Base-by-base conservation (phyloP, 1,139 yeast genomes). In the Diutina scorzettiae region DNA sequence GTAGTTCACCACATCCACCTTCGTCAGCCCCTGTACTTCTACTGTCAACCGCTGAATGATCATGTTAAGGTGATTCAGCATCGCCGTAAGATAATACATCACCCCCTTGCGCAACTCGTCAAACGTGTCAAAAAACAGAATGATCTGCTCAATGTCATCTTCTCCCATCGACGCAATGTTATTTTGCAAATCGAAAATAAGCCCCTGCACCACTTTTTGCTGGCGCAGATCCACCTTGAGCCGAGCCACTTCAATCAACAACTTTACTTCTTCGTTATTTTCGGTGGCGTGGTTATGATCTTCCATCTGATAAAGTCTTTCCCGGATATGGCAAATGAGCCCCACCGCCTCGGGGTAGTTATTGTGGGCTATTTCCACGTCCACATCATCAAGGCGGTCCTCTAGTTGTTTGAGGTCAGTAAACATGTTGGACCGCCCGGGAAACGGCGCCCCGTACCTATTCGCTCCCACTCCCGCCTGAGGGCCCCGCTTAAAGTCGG, bases 381-480 rank as follows among this genome's bases (percentile, higher is more conserved):
- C 91, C 27, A 80, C 68, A 46, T 80, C 85, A 47, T 79, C 83
- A 25, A 81, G 64, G 42, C 69, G 63, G 43, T 78, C 83, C 49
- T 79, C 85, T 34, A 78, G 65, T 40, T 69, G 65, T 43, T 76
- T 72, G 44, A 78, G 63, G 20, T 66, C 72, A 37, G 55, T 53
- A 49, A 69, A 67, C 43, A 62, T 57, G 36, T 43, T 44, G 4
- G 40, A 37, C 48, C 9, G 41, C 39, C 33, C 16, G 42, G 14
- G 14, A 11, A 27, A 14, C 8, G 30, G 30, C 30, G 8, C 14
- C 8, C 30, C 30, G 14, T 27, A 27, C 5, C 30, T 5, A 27
- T 27, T 27, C 11, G 5, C 25, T 9, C 25, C 30, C 8, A 27
- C 8, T 5, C 30, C 30, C 5, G 30, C 30, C n/a, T 27, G 30